phyloP scores from a whole-genome alignment of 2,329 filamentous ascomycete genomes.

The Fusarium globosum region DNA sequence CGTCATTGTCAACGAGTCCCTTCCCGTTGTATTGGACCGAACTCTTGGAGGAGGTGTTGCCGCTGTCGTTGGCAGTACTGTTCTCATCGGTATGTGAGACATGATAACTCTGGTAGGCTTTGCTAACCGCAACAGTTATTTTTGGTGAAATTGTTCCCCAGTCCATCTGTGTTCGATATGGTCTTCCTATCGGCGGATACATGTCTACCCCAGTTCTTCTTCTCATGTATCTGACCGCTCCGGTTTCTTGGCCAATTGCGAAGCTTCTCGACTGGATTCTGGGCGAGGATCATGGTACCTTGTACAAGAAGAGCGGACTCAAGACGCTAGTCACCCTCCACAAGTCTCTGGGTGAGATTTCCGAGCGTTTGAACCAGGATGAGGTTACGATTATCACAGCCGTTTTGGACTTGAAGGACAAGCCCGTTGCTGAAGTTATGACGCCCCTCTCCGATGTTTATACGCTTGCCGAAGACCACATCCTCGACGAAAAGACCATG shows the following conservation, averaged over 20 bases:
- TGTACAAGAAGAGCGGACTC: conserved; percentile 97
- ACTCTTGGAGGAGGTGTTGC: conserved; percentile 95
- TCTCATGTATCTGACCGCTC: conserved; percentile 93
- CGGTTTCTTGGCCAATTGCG: conserved; percentile 92
- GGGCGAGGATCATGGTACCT: conserved; percentile 93
- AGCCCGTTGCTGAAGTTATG: conserved; percentile 95
- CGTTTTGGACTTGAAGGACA: conserved; percentile 95
- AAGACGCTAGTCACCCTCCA: conserved; percentile 97
- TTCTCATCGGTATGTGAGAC: conserved; percentile 81
- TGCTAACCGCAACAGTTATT: conserved; percentile 73
- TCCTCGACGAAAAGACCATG: conserved; percentile 94
- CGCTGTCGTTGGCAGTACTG: conserved; percentile 91
- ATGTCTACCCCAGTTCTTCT: conserved; percentile 88
- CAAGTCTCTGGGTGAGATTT: conserved; percentile 86
- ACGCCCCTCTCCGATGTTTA: conserved; percentile 98
- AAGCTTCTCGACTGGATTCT: conserved; percentile 94
- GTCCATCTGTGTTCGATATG: conserved; percentile 95
- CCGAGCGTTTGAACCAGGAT: conserved; percentile 92
- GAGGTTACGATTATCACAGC: conserved; percentile 99
- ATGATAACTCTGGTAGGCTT: conserved; percentile 17
- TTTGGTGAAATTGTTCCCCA: conserved; percentile 98
- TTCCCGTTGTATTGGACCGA: conserved; percentile 93
- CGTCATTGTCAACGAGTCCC: conserved; percentile 96
- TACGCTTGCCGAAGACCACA: conserved; percentile 93
- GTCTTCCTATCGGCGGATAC: conserved; percentile 92